Base-by-base conservation (phyloP, 2,329 filamentous ascomycete genomes). In the Ophiostoma ulmi region DNA sequence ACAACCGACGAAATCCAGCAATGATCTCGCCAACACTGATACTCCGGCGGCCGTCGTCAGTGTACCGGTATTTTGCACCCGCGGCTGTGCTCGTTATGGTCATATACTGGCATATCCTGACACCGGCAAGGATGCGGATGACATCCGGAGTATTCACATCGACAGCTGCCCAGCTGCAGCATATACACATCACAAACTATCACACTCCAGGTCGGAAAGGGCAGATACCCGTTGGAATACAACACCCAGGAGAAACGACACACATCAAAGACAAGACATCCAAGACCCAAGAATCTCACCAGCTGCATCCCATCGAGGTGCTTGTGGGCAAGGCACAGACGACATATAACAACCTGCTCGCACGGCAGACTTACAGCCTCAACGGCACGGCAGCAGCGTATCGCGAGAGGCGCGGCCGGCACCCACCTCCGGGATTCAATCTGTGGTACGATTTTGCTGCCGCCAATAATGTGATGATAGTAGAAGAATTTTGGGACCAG, bases 401-500 rank as follows among this genome's bases (percentile, higher is more conserved):
- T 75, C 83, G 87, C 71, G 76, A 79, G 36, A 82, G 83, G 67
- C 82, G 87, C 4, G 86, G 86, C 31, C 82, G 87, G 35, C 86
- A 89, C 74, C 88, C 87, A 1, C 88, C 88, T 3, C 88, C 87
- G 0, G 86, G 85, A n/a, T 90, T 90, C 75, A 83, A 87, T 72
- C 79, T 82, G 66, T 90, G 88, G 87, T 83, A 86, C 74, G 78
- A 80, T 41, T 86, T 85, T 70, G 87, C 87, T 7, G 74, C 78
- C 26, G 80, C 84, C 36, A 80, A 80, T 63, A 79, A 86, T 48
- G 83, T 85, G n/a, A 78, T 88, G 70, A 80, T 89, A 11, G 81
- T 90, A 55, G 87, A 90, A 75, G 84, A 87, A 70, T 90, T 87
- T 75, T 90, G 88, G 78, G 85, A 88, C 75, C 86, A 87, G 72